Percentiles rank a stretch among this genome's conserved stretches.
Evolutionary conservation across 257 asterid genomes (phyloP).

Genomic region (Rhazya stricta): DNA sequence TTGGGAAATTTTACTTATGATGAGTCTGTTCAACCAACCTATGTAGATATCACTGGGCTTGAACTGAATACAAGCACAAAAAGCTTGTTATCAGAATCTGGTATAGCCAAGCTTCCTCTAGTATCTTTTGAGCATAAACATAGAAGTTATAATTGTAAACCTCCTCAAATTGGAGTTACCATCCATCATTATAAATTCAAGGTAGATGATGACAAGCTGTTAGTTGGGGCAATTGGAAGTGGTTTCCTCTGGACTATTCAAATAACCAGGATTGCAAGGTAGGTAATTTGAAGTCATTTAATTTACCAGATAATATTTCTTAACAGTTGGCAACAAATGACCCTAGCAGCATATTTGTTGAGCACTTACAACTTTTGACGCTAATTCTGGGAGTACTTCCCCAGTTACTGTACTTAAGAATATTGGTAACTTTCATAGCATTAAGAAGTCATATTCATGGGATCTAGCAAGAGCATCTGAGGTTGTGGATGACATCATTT

Average conservation of each 20-base stretch:
- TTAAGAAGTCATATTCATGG: slow-evolving; percentile 32
- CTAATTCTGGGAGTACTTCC: slow-evolving; percentile 19
- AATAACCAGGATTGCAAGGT: slow-evolving; percentile 15
- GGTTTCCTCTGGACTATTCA: slow-evolving; percentile 24
- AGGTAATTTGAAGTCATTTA: slow-evolving; percentile 18
- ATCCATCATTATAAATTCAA: slow-evolving; percentile 21
- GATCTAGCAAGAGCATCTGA: slow-evolving; percentile 32
- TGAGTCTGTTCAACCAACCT: slow-evolving; percentile 37
- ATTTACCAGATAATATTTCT: slow-evolving; percentile 15
- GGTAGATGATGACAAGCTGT: slow-evolving; percentile 23
- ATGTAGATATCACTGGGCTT: slow-evolving; percentile 41
- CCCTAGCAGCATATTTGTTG: slow-evolving; percentile 20
- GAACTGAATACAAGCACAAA: slow-evolving; percentile 39
- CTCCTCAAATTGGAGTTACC: slow-evolving; percentile 33
- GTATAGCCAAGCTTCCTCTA: slow-evolving; percentile 45
- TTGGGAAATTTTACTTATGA: slow-evolving; percentile 45
- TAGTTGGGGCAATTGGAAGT: slow-evolving; percentile 18
- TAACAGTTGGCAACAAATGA: slow-evolving; percentile 22
- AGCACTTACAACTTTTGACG: slow-evolving; percentile 25
- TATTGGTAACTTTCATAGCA: slow-evolving; percentile 23
- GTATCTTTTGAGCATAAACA: slow-evolving; percentile 32
- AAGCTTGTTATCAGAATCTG: slow-evolving; percentile 26
- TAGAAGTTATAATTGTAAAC: slow-evolving; percentile 19
- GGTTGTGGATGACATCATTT: slow-evolving; percentile 30
- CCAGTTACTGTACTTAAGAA: slow-evolving; percentile 17